Base-by-base conservation (phyloP, 2,329 filamentous ascomycete genomes). In the Cercospora beticola region DNA sequence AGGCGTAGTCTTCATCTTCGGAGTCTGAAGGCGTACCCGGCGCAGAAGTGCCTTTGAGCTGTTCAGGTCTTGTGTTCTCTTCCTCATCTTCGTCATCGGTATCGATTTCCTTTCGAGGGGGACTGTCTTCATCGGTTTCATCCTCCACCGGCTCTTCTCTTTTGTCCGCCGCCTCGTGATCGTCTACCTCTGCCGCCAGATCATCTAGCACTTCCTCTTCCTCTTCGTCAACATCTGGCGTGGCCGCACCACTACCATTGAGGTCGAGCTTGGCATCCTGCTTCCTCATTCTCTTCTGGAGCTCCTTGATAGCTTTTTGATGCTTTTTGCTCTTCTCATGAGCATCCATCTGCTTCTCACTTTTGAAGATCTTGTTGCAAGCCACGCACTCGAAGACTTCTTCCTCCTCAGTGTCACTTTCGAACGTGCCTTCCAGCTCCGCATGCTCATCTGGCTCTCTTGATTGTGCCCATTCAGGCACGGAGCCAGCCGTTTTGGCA, bases 301-400 rank as follows among this genome's bases (percentile, higher is more conserved):
- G 81, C 69, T 93, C 87, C 73, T 94, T 90, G 6, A 97, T 86
- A 2, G 93, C 90, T 78, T 97, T 98, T 70, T 90, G 81, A 76
- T 99, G 95, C 81, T 98, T 99, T 79, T 97, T 99, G 84, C 94
- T 98, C 82, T 91, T 93, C 81, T 97, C 94, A 76, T 99, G 95
- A 3, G 91, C 90, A 75, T 96, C 89, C 71, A 91, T 93, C 77
- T 98, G 94, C 72, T 93, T 93, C 77, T 97, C 92, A 76, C 94
- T 98, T 81, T 97, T 92, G 79, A 94, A 95, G 0, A 77, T 84
- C 78, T 90, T 90, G 69, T 84, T 82, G 75, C 88, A 90, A 6
- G 86, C 86, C 36, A 90, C 85, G 72, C 88, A 90, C 72, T 89
- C 87, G 69, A 85, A 88, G 52, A 85, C 82, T 67, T 88, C 79